Evolutionary conservation across 1,284 basidiomycete genomes (phyloP), one percentile per base, ranked within the genome.

Genomic region (Microbotryum lychnidis-dioicae): DNA sequence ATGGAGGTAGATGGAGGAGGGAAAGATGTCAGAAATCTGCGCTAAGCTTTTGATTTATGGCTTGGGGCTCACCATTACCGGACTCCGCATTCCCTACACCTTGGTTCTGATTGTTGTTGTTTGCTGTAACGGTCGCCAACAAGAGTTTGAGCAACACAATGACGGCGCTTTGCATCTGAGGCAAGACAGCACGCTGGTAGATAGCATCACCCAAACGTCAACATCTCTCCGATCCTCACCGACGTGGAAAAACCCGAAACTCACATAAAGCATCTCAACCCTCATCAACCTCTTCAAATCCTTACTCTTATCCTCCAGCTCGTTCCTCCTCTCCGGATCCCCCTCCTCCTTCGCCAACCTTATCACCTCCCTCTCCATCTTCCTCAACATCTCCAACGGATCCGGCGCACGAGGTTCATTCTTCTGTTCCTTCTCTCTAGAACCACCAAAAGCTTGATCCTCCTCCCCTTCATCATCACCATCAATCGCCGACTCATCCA

Each of bases 201-300:
- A 20, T 27, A 7, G 14, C 16, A 44, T 14, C 6, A 2, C 21
- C 12, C 37, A 7, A 29, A 42, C 8, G 16, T 55, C 49, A 37
- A 23, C 16, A 2, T 25, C 12, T 14, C 27, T n/a, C 29, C 1
- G 45, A 9, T 3, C 7, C 48, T 31, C 31, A 31, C 31, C 31
- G 18, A 29, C 9, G 18, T 29, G 10, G 23, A 25, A 12, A 1
- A 25, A 14, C n/a, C 20, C 21, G 23, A 25, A 25, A 77, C 89
- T 77, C 73, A 91, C 92, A 77, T 97, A 97, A 70, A 96, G 86
- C 62, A 87, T 81, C 73, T 97, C 92, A 1, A 94, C 86, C 59
- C 92, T 79, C 74, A 88, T 87, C 58, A 97, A 77, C 52, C 89
- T 82, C 79, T 88, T 84, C 29, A 94, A 76, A 71, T 93, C 89